Base-by-base conservation (phyloP, 1,139 yeast species). In the Lodderomyces elongisporus region DNA sequence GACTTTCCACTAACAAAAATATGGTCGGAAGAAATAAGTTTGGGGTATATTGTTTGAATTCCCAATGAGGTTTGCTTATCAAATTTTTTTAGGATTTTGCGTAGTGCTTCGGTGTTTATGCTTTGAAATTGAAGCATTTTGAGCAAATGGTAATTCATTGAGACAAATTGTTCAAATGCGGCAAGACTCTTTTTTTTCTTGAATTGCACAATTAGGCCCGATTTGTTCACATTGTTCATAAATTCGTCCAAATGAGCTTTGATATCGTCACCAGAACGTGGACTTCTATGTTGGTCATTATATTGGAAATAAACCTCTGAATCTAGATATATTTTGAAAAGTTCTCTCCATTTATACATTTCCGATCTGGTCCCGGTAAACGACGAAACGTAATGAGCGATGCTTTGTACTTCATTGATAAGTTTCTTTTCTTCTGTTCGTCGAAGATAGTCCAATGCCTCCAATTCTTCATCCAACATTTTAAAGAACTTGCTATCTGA, bases 1-100 rank as follows among this genome's bases (percentile, higher is more conserved):
- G 81, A 73, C 5, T 65, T 61, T 25, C 74, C 73, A 6, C 56
- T 57, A 38, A 67, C 57, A 43, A 66, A 61, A 31, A 71, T 58
- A 35, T 77, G 74, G 36, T 71, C 70, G 22, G 61, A 52, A 7
- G 66, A 58, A 10, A 74, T 57, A 25, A 70, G 48, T 48, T 63
- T 59, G 1, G 79, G 79, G 38, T 77, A 70, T 28, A 61, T 52
- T 10, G 55, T 39, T 28, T 71, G 65, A 2, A 79, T 66, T 18
- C 72, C 68, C 24, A 82, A 57, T 3, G 77, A 62, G 0, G 91
- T 82, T 45, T 76, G 81, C 51, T 82, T 82, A 47, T 82, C 88
- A 46, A 82, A 82, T 49, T 82, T 82, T 50, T 82, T 82, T 46
- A 81, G 59, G 41, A 82, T 82, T 52, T 82, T 82, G 16, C 71